Percentiles rank a stretch among this genome's conserved stretches.
Evolutionary conservation across 1,284 basidiomycete species (phyloP).

Genomic region (Acaromyces ingoldii): DNA sequence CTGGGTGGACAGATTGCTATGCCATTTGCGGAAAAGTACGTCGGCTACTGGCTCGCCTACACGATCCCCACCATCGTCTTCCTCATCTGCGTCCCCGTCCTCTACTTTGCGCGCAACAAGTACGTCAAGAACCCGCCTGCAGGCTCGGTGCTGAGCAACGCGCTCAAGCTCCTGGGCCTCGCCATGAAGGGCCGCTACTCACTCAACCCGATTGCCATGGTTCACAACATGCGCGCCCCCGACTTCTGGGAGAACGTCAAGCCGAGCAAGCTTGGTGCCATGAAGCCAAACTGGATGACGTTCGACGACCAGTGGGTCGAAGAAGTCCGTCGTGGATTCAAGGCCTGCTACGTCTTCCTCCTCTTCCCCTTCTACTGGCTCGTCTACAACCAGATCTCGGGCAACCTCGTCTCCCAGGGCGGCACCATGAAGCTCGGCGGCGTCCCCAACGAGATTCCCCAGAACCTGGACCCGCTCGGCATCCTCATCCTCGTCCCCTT

Average conservation of each 20-base stretch:
- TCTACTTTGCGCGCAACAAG: constrained; percentile 63
- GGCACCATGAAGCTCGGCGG: constrained; percentile 61
- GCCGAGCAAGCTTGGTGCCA: constrained; percentile 56
- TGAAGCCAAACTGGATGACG: constrained; percentile 53
- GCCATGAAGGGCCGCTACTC: constrained; percentile 49
- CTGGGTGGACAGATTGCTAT: constrained; percentile 53
- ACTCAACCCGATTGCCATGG: constrained; percentile 46
- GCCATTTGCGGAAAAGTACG: constrained; percentile 51
- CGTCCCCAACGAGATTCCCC: constrained; percentile 71
- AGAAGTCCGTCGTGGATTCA: constrained; percentile 73
- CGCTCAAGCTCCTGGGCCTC: constrained; percentile 45
- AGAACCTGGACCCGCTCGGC: constrained; percentile 69
- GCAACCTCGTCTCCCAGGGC: constrained; percentile 64
- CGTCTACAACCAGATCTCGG: constrained; percentile 56
- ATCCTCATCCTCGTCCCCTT: constrained; percentile 55
- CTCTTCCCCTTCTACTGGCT: constrained; percentile 61
- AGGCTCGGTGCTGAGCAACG: constrained; percentile 70
- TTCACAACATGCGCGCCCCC: constrained; percentile 53
- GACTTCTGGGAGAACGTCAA: constrained; percentile 78
- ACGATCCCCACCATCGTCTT: constrained; percentile 55
- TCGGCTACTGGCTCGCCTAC: constrained; percentile 54
- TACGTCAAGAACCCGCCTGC: constrained; percentile 68
- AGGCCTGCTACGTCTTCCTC: constrained; percentile 75
- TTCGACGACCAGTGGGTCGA: constrained; percentile 64
- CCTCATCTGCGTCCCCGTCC: constrained; percentile 61